A percentile compares a stretch with the other conserved stretches of the same genome.
These are phyloP conservation scores for Gynostemma pentaphyllum DNA, from an alignment of 306 rosid species.

Conservation along the genomic window DNA sequence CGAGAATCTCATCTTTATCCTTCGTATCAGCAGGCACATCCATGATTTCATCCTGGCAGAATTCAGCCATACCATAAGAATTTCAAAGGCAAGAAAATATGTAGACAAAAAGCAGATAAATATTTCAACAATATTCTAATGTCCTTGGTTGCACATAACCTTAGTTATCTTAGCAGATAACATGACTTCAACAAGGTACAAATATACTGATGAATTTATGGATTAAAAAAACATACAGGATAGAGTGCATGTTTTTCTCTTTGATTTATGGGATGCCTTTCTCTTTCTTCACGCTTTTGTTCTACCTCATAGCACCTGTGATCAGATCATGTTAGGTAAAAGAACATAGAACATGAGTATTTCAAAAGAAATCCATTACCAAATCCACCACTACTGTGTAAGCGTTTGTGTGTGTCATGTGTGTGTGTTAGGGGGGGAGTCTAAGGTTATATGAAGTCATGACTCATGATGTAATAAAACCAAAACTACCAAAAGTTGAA, in stretches of 20 bases:
- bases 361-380: neutral
- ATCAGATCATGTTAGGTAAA: neutral
- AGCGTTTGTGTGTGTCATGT: too few relatives aligned
- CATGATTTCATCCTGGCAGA: constrained; percentile 59
- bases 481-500: neutral
- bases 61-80: constrained; percentile 7
- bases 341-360: neutral
- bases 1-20: constrained; percentile 93
- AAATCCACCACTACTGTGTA: neutral
- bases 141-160: neutral
- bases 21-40: constrained; percentile 74
- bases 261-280: constrained; percentile 69
- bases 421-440: too few relatives aligned
- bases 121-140: neutral
- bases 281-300: constrained; percentile 83
- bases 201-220: neutral
- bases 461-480: too few relatives aligned
- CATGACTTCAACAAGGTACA: neutral
- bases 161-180: neutral
- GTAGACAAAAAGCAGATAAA: neutral
- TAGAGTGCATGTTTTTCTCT: constrained; percentile 73
- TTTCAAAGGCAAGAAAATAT: neutral
- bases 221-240: constrained; percentile 29
- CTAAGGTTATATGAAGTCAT: too few relatives aligned
- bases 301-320: constrained; percentile 78